These are phyloP conservation scores for Floccularia luteovirens DNA, from an alignment of 768 basidiomycete species.

Conservation along the genomic window DNA sequence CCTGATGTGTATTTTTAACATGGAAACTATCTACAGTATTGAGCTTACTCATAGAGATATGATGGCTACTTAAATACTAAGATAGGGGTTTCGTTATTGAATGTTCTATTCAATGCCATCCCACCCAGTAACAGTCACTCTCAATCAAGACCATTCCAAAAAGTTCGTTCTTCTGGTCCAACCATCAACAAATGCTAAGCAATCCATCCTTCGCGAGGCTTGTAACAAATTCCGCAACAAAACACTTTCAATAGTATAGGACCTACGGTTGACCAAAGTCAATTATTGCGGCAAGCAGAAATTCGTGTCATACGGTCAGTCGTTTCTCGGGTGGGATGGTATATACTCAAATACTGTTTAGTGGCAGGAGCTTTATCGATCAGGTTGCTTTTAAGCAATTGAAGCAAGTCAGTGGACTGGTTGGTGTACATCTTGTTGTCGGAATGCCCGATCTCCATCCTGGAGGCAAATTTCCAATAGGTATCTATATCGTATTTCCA, in stretches of 20 bases:
- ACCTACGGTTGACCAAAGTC: constrained; percentile 18
- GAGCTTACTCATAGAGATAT: too few relatives aligned
- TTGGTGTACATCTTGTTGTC: constrained; percentile 20
- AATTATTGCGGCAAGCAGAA: constrained; percentile 14
- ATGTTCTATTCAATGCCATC: constrained; percentile 15
- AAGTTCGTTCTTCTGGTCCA: constrained; percentile 18
- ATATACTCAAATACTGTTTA: constrained; percentile 2
- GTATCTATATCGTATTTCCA: constrained; percentile 4
- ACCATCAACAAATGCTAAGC: constrained; percentile 8
- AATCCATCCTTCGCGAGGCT: constrained; percentile 23
- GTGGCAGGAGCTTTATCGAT: constrained; percentile 21
- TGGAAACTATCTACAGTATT: not conserved
- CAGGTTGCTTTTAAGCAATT: constrained; percentile 24
- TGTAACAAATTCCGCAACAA: constrained; percentile 27
- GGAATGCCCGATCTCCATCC: constrained; percentile 34
- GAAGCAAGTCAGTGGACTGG: constrained; percentile 15
- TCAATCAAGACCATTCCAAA: constrained; percentile 25
- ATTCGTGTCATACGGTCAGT: constrained; percentile 19
- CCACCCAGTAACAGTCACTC: constrained; percentile 21
- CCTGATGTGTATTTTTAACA: not conserved
- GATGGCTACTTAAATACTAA: not conserved
- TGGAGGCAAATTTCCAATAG: constrained; percentile 24
- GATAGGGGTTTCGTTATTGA: not conserved
- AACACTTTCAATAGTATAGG: constrained; percentile 19
- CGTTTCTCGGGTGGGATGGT: not conserved